Evolutionary conservation across 208 protist species (phyloP).

Genomic region (Wallacemonas sp.): DNA sequence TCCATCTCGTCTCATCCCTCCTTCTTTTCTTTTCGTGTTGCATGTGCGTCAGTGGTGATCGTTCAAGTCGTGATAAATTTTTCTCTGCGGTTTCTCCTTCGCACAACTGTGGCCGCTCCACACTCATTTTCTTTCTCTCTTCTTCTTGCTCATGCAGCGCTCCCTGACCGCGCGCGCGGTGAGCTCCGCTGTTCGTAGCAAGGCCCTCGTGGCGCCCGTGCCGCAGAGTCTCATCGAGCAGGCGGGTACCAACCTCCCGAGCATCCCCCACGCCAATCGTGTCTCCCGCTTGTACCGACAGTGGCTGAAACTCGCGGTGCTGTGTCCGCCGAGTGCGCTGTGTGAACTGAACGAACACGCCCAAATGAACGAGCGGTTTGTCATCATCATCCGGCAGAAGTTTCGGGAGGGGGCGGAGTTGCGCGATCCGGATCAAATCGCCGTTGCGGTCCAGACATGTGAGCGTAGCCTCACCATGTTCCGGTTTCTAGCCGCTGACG

Average conservation of each 20-base stretch:
- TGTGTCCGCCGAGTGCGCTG: conserved; percentile 73
- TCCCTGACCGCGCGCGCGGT: background rate
- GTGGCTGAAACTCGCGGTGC: conserved; percentile 86
- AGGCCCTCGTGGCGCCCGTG: conserved; percentile 52
- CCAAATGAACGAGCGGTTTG: conserved; percentile 90
- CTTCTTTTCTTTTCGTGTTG: background rate
- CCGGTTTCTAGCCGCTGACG: conserved; percentile 76
- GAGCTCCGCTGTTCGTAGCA: conserved; percentile 50
- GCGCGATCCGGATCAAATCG: conserved; percentile 80
- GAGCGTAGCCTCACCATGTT: conserved; percentile 87
- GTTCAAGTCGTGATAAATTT: too few relatives aligned
- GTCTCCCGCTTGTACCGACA: conserved; percentile 80
- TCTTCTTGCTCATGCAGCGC: conserved; percentile 14
- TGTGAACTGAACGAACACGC: conserved; percentile 87
- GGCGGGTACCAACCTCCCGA: conserved; percentile 74
- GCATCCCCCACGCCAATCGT: conserved; percentile 77
- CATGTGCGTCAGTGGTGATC: too few relatives aligned
- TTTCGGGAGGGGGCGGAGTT: conserved; percentile 78
- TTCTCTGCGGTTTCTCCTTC: background rate
- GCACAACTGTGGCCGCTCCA: background rate
- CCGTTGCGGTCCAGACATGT: conserved; percentile 79
- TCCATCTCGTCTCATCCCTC: background rate
- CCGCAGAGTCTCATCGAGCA: conserved; percentile 46
- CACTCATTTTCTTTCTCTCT: conserved; percentile 22
- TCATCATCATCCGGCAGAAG: conserved; percentile 87